Conservation (phyloP, 2,329 filamentous ascomycete genomes). For the Bipolaris sorokiniana region DNA sequence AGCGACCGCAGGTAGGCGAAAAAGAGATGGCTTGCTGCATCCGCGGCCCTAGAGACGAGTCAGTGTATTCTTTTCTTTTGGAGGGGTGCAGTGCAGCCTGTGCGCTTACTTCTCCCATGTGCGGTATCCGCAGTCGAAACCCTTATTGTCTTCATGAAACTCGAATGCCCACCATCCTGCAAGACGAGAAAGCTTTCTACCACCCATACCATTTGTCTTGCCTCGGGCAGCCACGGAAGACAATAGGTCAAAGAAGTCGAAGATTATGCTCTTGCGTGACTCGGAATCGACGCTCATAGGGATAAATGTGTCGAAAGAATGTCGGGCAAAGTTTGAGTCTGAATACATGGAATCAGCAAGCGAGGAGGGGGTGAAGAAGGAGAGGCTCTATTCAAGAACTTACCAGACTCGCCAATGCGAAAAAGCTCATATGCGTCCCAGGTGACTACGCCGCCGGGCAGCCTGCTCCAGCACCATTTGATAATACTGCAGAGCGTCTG, state of each 20-base stretch:
- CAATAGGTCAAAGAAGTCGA: slow-evolving; percentile 94
- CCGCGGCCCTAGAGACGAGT: slow-evolving; percentile 71
- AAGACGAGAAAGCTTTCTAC: slow-evolving; percentile 90
- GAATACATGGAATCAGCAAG: slow-evolving; percentile 29
- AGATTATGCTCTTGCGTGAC: slow-evolving; percentile 84
- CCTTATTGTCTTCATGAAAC: slow-evolving; percentile 81
- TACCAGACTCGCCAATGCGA: slow-evolving; percentile 91
- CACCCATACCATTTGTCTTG: slow-evolving; percentile 90
- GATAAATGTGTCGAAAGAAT: slow-evolving; percentile 96
- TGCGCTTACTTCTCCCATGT: slow-evolving; percentile 75
- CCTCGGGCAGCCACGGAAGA: slow-evolving; percentile 90
- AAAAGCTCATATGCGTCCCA: slow-evolving; percentile 98
- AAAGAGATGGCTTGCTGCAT: slow-evolving; percentile 96
- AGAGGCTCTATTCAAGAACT: slow-evolving; percentile 21
- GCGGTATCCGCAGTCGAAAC: slow-evolving; percentile 93
- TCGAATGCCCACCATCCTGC: slow-evolving; percentile 99
- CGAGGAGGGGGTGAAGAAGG: slow-evolving; percentile 1
- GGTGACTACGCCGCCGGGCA: slow-evolving; percentile 88
- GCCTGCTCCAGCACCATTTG: slow-evolving; percentile 98
- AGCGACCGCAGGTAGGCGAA: slow-evolving; percentile 95
- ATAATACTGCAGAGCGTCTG: slow-evolving; percentile 91
- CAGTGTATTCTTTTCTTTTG: slow-evolving; percentile 25
- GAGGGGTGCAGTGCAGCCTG: neutral
- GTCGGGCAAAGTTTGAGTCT: slow-evolving; percentile 91
- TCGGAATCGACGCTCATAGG: slow-evolving; percentile 90